Conservation (phyloP, 2,329 filamentous ascomycete species). For the Cordyceps pruinosa region DNA sequence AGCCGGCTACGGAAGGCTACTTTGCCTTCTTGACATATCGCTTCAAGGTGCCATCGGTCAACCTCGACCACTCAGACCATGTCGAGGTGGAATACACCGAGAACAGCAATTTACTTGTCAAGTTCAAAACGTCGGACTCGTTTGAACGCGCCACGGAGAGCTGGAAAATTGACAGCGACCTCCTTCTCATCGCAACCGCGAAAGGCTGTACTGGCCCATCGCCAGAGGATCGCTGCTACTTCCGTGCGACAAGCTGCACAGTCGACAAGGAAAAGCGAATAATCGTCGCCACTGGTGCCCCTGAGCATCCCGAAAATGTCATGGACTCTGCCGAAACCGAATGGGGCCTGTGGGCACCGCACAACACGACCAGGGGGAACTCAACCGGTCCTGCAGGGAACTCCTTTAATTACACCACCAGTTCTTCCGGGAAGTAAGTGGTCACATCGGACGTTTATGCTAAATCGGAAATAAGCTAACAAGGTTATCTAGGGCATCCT, state of each 20-base stretch:
- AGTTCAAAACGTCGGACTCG: slow-evolving; percentile 18
- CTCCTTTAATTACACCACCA: slow-evolving; percentile 16
- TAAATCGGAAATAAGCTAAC: background rate
- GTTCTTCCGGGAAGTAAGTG: slow-evolving; percentile 7
- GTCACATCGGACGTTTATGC: background rate
- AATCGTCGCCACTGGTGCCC: slow-evolving; percentile 17
- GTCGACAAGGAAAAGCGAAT: slow-evolving; percentile 13
- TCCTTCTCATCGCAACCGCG: slow-evolving; percentile 22
- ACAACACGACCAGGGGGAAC: background rate
- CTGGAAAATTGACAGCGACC: slow-evolving; percentile 17
- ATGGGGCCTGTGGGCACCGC: slow-evolving; percentile 21
- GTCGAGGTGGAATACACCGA: slow-evolving; percentile 13
- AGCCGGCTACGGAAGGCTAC: slow-evolving; percentile 18
- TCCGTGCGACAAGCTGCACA: slow-evolving; percentile 18
- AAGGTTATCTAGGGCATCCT: background rate
- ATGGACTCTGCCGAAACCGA: slow-evolving; percentile 18
- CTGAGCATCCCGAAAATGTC: slow-evolving; percentile 19
- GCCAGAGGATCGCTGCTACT: slow-evolving; percentile 25
- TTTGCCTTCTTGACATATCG: slow-evolving; percentile 23
- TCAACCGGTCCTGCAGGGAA: slow-evolving; percentile 12
- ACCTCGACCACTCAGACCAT: slow-evolving; percentile 23
- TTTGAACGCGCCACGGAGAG: slow-evolving; percentile 18
- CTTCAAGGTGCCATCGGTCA: slow-evolving; percentile 23
- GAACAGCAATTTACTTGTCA: slow-evolving; percentile 9
- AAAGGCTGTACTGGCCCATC: slow-evolving; percentile 21